phyloP scores from a whole-genome alignment of 345 rosid genomes.

The Geranium rotundifolium region DNA sequence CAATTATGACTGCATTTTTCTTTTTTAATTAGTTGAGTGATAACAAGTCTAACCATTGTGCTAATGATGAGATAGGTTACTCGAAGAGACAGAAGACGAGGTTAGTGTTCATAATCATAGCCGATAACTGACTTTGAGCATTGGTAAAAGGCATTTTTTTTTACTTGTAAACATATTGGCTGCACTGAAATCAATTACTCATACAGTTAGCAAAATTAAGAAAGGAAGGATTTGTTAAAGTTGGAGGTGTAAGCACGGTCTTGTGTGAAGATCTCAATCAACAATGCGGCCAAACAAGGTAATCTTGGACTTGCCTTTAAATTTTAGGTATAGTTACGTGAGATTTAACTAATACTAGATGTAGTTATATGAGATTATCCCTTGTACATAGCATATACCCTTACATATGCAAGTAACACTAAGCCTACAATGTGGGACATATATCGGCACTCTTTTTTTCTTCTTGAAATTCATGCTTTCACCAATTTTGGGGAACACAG shows the following conservation, averaged over 20 bases:
- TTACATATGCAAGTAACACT: neutral
- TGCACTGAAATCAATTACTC: conserved; percentile 3
- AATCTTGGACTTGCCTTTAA: conserved; percentile 1
- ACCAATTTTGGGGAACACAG: neutral
- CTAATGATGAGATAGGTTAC: conserved; percentile 38
- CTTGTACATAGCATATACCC: neutral
- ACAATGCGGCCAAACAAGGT: conserved; percentile 61
- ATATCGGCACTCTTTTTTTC: neutral
- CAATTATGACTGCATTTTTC: neutral
- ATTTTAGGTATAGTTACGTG: no score
- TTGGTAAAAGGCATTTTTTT: neutral
- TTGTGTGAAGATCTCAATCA: conserved; percentile 72
- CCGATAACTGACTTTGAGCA: neutral
- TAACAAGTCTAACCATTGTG: conserved; percentile 8
- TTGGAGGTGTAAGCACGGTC: conserved; percentile 65
- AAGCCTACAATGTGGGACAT: neutral
- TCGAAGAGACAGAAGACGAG: conserved; percentile 93
- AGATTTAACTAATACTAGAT: no score
- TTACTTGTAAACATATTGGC: neutral
- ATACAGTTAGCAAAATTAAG: conserved; percentile 60
- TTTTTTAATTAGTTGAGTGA: conserved; percentile 1
- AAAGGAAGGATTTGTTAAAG: conserved; percentile 60
- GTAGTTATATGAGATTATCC: no score
- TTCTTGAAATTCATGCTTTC: neutral
- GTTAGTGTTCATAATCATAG: conserved; percentile 24